These are phyloP conservation scores for Boletellus deceptivus DNA, from an alignment of 1,284 basidiomycete genomes.

Conservation along the genomic window DNA sequence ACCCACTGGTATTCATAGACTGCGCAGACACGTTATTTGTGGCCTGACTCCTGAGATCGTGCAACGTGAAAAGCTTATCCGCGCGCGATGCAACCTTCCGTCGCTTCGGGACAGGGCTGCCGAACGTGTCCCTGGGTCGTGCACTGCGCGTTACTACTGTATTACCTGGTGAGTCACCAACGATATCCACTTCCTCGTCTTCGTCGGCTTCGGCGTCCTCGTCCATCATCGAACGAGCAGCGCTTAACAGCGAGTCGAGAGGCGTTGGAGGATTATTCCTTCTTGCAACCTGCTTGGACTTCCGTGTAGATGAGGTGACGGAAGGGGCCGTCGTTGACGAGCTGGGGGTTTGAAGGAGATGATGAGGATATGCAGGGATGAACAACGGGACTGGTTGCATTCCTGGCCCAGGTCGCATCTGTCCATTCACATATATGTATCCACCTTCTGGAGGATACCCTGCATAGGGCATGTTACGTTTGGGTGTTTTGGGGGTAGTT, in stretches of 20 bases:
- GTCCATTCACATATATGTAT: slow-evolving; percentile 30
- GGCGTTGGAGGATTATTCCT: slow-evolving; percentile 36
- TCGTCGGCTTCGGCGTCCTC: slow-evolving; percentile 31
- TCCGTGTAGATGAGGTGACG: slow-evolving; percentile 22
- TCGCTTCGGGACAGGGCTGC: slow-evolving; percentile 37
- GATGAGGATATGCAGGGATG: slow-evolving; percentile 29
- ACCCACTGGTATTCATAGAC: slow-evolving; percentile 1
- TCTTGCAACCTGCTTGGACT: slow-evolving; percentile 15
- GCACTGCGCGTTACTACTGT: slow-evolving; percentile 14
- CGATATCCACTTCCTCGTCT: slow-evolving; percentile 18
- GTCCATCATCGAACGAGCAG: slow-evolving; percentile 58
- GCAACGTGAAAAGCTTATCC: slow-evolving; percentile 11
- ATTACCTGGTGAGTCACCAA: slow-evolving; percentile 15
- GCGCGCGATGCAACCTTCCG: slow-evolving; percentile 18
- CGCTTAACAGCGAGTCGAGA: slow-evolving; percentile 56
- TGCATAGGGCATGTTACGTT: slow-evolving; percentile 18
- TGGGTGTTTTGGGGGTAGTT: slow-evolving; percentile 32
- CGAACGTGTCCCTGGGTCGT: slow-evolving; percentile 28
- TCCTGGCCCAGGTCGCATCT: slow-evolving; percentile 21
- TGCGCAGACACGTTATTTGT: neutral
- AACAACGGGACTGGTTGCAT: slow-evolving; percentile 31
- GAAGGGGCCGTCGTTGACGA: slow-evolving; percentile 33
- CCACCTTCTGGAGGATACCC: slow-evolving; percentile 20
- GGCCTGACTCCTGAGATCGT: slow-evolving; percentile 1
- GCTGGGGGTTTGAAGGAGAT: slow-evolving; percentile 31